Percentiles rank a stretch among this genome's conserved stretches.
These are phyloP conservation scores for Cruciata laevipes DNA, from an alignment of 257 asterid species.

Conservation along the genomic window DNA sequence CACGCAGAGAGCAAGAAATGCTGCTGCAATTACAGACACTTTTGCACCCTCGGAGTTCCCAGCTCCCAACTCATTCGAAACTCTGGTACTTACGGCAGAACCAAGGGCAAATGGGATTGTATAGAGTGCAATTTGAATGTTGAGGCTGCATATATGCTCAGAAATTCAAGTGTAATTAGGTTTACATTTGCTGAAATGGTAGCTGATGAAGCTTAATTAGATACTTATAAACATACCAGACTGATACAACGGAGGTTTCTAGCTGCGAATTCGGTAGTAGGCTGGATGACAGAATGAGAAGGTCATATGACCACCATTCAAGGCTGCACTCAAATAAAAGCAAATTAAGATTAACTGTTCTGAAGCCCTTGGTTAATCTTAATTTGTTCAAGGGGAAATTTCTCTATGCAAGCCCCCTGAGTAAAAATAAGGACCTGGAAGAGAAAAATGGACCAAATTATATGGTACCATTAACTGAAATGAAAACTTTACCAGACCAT, in stretches of 20 bases:
- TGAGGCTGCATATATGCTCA: conserved; percentile 44
- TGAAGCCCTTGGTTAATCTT: neutral
- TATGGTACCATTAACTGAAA: too few relatives aligned
- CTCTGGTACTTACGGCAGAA: conserved; percentile 78
- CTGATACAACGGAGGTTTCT: conserved; percentile 76
- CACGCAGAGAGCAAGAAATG: conserved; percentile 40
- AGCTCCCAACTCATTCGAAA: conserved; percentile 73
- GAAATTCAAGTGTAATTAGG: neutral
- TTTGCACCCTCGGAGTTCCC: conserved; percentile 62
- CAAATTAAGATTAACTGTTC: neutral
- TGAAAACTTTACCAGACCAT: neutral
- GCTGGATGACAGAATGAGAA: conserved; percentile 68
- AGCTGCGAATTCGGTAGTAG: conserved; percentile 81
- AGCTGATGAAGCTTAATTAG: too few relatives aligned
- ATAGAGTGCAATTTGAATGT: conserved; percentile 46
- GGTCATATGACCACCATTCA: conserved; percentile 87
- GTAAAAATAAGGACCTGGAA: neutral
- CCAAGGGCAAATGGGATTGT: conserved; percentile 63
- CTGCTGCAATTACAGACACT: conserved; percentile 37
- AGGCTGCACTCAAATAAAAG: conserved; percentile 38
- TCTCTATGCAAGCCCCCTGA: too few relatives aligned
- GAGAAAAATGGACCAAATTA: too few relatives aligned
- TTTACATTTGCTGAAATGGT: too few relatives aligned
- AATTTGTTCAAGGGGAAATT: too few relatives aligned
- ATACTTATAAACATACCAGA: conserved; percentile 41